phyloP scores from a whole-genome alignment of 352 stramenopile genomes.

The Phytophthora citricola region DNA sequence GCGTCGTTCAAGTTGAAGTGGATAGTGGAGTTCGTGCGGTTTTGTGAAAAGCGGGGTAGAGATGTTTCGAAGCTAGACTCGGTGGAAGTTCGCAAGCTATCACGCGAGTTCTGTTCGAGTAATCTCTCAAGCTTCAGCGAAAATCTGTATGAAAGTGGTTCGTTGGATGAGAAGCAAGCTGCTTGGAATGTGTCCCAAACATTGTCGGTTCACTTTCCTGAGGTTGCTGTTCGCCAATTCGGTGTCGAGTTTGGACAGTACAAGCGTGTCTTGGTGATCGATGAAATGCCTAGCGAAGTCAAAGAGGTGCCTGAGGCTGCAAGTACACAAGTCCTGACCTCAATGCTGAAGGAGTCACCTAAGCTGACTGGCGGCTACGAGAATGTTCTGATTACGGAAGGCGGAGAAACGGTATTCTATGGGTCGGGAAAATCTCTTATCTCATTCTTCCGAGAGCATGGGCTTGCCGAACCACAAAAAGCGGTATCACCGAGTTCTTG shows the following conservation, averaged over 20 bases:
- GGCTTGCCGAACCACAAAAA: constrained; percentile 5
- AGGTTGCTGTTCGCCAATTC: constrained; percentile 30
- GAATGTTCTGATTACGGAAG: constrained; percentile 26
- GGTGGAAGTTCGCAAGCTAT: constrained; percentile 14
- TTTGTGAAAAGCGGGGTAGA: constrained; percentile 21
- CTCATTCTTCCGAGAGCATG: constrained; percentile 15
- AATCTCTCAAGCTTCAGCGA: constrained; percentile 25
- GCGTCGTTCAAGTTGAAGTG: constrained; percentile 6
- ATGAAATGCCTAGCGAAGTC: constrained; percentile 17
- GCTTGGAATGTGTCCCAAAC: constrained; percentile 27
- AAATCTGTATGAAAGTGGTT: constrained; percentile 28
- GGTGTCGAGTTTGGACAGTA: constrained; percentile 27
- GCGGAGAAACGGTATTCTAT: constrained; percentile 26
- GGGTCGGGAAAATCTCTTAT: constrained; percentile 23
- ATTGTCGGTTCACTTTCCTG: constrained; percentile 25
- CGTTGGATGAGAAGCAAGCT: constrained; percentile 29
- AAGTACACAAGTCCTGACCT: constrained; percentile 13
- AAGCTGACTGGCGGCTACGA: constrained; percentile 19
- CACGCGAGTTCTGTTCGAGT: constrained; percentile 19
- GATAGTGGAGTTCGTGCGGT: constrained; percentile 19
- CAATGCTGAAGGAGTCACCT: constrained; percentile 27
- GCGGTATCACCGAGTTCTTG: constrained; percentile 20
- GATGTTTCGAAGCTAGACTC: constrained; percentile 10
- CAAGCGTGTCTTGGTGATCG: constrained; percentile 27
- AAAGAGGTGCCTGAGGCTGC: constrained; percentile 12